phyloP scores from a whole-genome alignment of 805 yeast species.

The Zygosaccharomyces lentus region DNA sequence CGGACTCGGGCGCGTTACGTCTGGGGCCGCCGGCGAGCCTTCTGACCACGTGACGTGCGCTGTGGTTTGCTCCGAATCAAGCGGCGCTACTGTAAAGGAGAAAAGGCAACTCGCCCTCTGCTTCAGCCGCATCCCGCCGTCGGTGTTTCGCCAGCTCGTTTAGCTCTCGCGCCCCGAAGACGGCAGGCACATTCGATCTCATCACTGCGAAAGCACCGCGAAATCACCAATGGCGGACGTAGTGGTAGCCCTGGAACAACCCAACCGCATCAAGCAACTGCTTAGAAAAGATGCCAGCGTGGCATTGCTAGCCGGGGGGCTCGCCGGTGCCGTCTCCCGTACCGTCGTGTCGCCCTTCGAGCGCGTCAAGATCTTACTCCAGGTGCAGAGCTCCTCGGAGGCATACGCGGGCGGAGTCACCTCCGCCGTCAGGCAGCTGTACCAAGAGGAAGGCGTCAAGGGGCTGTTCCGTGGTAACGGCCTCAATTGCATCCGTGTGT shows the following conservation, averaged over 20 bases:
- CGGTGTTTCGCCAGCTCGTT: too few relatives aligned
- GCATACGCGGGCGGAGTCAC: conserved; percentile 64
- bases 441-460: conserved; percentile 84
- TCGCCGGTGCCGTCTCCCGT: conserved; percentile 77
- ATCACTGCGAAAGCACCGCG: neutral
- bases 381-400: conserved; percentile 59
- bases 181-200: neutral
- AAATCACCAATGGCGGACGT: conserved; percentile 9
- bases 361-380: conserved; percentile 85
- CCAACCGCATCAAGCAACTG: conserved; percentile 9
- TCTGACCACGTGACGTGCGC: too few relatives aligned
- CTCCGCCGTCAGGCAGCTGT: conserved; percentile 71
- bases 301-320: conserved; percentile 65
- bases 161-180: too few relatives aligned
- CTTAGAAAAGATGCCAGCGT: conserved; percentile 21
- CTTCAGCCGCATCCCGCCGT: too few relatives aligned
- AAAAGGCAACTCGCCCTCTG: too few relatives aligned
- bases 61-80: too few relatives aligned
- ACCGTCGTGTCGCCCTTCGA: conserved; percentile 95
- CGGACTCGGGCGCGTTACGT: too few relatives aligned
- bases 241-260: conserved; percentile 5
- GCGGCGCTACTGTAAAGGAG: too few relatives aligned
- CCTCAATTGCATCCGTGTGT: conserved; percentile 79
- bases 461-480: conserved; percentile 92
- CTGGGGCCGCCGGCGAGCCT: too few relatives aligned